phyloP scores from a whole-genome alignment of 805 yeast species.

The Diddensiella santjacobensis region DNA sequence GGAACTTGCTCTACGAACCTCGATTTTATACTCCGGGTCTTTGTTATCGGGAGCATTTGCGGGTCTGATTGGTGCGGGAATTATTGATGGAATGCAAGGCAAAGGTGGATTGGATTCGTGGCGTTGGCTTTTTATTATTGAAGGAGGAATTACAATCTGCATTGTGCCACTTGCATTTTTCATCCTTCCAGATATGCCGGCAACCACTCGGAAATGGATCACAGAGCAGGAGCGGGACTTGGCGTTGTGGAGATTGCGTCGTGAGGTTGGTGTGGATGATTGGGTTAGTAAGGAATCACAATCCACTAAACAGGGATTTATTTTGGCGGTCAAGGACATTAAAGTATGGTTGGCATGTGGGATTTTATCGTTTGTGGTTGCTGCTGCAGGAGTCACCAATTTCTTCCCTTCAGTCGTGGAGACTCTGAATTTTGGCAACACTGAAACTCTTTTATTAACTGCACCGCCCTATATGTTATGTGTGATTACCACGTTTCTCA shows the following conservation, averaged over 20 bases:
- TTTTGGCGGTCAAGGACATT: conserved; percentile 23
- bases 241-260: conserved; percentile 21
- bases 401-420: conserved; percentile 59
- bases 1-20: conserved; percentile 39
- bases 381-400: conserved; percentile 57
- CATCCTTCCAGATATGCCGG: conserved; percentile 47
- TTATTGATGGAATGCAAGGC: conserved; percentile 38
- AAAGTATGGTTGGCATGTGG: conserved; percentile 22
- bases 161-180: conserved; percentile 36
- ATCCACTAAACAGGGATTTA: conserved; percentile 1
- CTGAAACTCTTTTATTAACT: conserved; percentile 52
- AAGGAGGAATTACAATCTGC: conserved; percentile 39
- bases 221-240: conserved; percentile 31
- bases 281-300: not conserved
- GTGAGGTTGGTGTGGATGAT: conserved; percentile 17
- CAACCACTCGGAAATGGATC: conserved; percentile 29
- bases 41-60: conserved; percentile 49
- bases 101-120: conserved; percentile 40
- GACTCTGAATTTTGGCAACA: conserved; percentile 48
- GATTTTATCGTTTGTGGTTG: conserved; percentile 36
- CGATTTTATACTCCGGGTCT: conserved; percentile 42
- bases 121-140: conserved; percentile 50
- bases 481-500: conserved; percentile 46
- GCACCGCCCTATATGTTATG: conserved; percentile 58
- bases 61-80: conserved; percentile 47